These are phyloP conservation scores for Pelargonium fulgidum DNA, from an alignment of 441 rosid genomes.

Conservation along the genomic window DNA sequence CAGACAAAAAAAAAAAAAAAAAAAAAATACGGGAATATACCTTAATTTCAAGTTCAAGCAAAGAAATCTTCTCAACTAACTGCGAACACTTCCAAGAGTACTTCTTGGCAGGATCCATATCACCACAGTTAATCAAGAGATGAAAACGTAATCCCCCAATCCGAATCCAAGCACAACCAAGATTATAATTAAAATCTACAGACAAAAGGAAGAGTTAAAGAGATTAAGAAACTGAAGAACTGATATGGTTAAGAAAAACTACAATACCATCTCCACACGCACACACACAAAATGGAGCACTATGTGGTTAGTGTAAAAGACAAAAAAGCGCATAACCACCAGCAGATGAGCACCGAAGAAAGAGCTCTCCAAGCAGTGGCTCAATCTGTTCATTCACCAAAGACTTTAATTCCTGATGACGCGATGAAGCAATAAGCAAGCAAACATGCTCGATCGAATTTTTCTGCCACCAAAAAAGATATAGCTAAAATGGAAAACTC, in stretches of 20 bases:
- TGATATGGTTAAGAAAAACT: too few species aligned
- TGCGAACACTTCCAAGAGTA: slow-evolving; percentile 54
- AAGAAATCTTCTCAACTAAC: slow-evolving; percentile 49
- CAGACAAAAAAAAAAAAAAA: too few species aligned
- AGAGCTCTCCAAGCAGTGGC: slow-evolving; percentile 61
- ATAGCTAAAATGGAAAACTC: background rate
- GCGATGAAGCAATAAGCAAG: slow-evolving; percentile 50
- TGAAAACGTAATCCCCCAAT: slow-evolving; percentile 71
- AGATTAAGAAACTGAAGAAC: background rate
- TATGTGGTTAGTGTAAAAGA: background rate
- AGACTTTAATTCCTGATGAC: slow-evolving; percentile 53
- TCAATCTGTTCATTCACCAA: slow-evolving; percentile 37
- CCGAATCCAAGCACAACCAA: slow-evolving; percentile 69
- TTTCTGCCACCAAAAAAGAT: slow-evolving; percentile 30
- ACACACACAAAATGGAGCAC: too few species aligned
- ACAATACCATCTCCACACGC: too few species aligned
- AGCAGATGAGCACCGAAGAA: slow-evolving; percentile 36
- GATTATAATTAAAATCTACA: slow-evolving; percentile 43
- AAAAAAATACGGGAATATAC: slow-evolving; percentile 25
- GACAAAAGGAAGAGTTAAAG: background rate
- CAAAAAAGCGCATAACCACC: slow-evolving; percentile 30
- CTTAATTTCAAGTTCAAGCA: slow-evolving; percentile 68
- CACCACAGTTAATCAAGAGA: slow-evolving; percentile 60
- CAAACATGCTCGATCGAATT: slow-evolving; percentile 38
- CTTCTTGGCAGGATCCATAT: slow-evolving; percentile 77